Base-by-base conservation (phyloP, 345 rosid species). In the Cardamine occulta region DNA sequence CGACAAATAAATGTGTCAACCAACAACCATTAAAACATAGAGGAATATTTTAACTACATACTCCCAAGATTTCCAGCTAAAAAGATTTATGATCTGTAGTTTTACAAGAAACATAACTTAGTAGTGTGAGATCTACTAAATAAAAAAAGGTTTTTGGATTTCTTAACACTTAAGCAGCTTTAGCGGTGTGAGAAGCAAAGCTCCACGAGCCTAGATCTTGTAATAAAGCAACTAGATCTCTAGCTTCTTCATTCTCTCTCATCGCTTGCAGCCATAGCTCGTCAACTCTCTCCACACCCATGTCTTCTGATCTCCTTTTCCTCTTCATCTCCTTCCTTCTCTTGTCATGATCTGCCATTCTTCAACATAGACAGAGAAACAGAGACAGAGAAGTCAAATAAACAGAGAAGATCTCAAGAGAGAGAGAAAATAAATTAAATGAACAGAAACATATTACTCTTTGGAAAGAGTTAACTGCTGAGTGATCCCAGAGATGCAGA, bases 261-360 rank as follows among this genome's bases (percentile, higher is more conserved):
- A 59, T 34, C 64, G 19, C 78, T 68, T 39, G 62, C 40, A 57
- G 15, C 63, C 49, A 45, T 5, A 15, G 2, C 49, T 44, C 49
- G 8, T 44, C 49, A 44, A 44, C 17, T 15, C 77, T 66, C 24
- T 66, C 49, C 28, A 29, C 37, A 79, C 54, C 74, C 19, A 45
- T 15, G 4, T 69, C 86, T 28, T 66, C 45, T 78, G 79, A 75
- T 81, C 79, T 79, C 79, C 69, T 83, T 63, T 44, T 79, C 70
- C 72, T 85, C 72, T 79, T 80, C 66, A 87, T 79, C 24, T 70
- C 80, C 52, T 85, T 83, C 66, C 88, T 80, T 75, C 86, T 85
- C 61, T 51, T 76, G 29, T 87, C 88, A 66, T 87, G 90, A 82
- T 87, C 90, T 37, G 82, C 85, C 73, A 87, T 78, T 77, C 90